Conservation (phyloP, 805 yeast genomes). For the Saccharomycopsis javanensis region DNA sequence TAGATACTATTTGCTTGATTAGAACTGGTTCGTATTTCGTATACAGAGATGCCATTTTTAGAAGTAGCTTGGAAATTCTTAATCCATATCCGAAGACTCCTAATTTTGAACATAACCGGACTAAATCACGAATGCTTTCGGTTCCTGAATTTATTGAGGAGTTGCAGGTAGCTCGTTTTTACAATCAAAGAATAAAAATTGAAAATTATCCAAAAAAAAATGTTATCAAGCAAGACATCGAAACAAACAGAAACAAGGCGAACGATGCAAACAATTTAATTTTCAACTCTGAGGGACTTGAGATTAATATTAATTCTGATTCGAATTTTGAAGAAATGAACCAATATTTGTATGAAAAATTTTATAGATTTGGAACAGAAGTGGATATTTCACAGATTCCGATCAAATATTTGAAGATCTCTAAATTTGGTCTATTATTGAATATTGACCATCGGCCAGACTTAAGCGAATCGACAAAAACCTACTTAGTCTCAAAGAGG, state of each 20-base stretch:
- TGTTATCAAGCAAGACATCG: neutral
- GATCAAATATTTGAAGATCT: constrained; percentile 5
- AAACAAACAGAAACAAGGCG: neutral
- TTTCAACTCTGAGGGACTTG: constrained; percentile 4
- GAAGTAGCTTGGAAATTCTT: neutral
- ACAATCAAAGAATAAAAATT: neutral
- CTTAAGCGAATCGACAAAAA: neutral
- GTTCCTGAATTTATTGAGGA: constrained; percentile 5
- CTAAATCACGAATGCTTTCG: constrained; percentile 2
- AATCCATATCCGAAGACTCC: constrained; percentile 8
- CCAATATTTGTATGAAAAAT: neutral
- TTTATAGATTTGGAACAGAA: neutral
- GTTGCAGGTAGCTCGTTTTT: neutral
- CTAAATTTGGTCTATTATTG: constrained; percentile 6
- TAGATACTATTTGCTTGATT: constrained; percentile 3
- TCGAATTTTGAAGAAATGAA: constrained; percentile 3
- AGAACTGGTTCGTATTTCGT: constrained; percentile 4
- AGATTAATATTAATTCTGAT: constrained; percentile 4
- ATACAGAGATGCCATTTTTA: constrained; percentile 5
- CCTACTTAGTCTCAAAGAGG: no score
- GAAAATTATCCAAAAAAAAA: constrained; percentile 11
- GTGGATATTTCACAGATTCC: constrained; percentile 7
- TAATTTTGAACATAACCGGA: constrained; percentile 1
- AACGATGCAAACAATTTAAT: constrained; percentile 3
- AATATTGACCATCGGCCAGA: constrained; percentile 15